These are phyloP conservation scores for Oryza meridionalis DNA, from an alignment of 176 grass and related monocot genomes.

Conservation along the genomic window DNA sequence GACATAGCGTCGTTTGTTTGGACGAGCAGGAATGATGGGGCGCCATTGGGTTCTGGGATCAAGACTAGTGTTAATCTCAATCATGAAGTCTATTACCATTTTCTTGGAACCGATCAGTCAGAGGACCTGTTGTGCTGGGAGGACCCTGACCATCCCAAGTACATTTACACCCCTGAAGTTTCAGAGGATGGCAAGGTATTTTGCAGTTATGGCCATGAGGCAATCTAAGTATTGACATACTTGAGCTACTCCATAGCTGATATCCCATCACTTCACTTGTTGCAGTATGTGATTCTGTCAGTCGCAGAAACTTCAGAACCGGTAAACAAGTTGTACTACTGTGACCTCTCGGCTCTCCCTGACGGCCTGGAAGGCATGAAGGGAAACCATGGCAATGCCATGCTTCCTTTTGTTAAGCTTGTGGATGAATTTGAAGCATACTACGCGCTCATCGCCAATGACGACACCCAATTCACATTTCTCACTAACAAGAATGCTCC, in stretches of 20 bases:
- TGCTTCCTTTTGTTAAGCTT: slow-evolving; percentile 84
- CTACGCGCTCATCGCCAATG: slow-evolving; percentile 67
- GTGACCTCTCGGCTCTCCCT: slow-evolving; percentile 54
- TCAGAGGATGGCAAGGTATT: slow-evolving; percentile 89
- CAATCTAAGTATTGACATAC: neutral
- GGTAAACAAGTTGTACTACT: slow-evolving; percentile 90
- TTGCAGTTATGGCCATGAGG: neutral
- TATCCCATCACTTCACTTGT: neutral
- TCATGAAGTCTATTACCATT: slow-evolving; percentile 82
- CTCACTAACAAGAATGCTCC: slow-evolving; percentile 79
- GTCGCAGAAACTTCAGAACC: slow-evolving; percentile 79
- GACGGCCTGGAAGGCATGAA: slow-evolving; percentile 54
- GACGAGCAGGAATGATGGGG: slow-evolving; percentile 36
- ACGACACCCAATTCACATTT: slow-evolving; percentile 70
- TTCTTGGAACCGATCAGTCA: slow-evolving; percentile 83
- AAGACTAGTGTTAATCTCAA: slow-evolving; percentile 82
- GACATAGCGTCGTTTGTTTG: neutral
- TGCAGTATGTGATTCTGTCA: slow-evolving; percentile 78
- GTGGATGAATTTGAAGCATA: slow-evolving; percentile 71
- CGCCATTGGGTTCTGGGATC: slow-evolving; percentile 54
- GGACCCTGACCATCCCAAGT: slow-evolving; percentile 78
- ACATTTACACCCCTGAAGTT: slow-evolving; percentile 60
- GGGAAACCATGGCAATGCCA: slow-evolving; percentile 22
- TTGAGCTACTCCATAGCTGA: neutral
- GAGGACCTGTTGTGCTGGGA: slow-evolving; percentile 84